Percentiles rank a stretch among this genome's conserved stretches.
These are phyloP conservation scores for Pseudocercospora cruenta DNA, from an alignment of 2,329 filamentous ascomycete genomes.

Conservation along the genomic window DNA sequence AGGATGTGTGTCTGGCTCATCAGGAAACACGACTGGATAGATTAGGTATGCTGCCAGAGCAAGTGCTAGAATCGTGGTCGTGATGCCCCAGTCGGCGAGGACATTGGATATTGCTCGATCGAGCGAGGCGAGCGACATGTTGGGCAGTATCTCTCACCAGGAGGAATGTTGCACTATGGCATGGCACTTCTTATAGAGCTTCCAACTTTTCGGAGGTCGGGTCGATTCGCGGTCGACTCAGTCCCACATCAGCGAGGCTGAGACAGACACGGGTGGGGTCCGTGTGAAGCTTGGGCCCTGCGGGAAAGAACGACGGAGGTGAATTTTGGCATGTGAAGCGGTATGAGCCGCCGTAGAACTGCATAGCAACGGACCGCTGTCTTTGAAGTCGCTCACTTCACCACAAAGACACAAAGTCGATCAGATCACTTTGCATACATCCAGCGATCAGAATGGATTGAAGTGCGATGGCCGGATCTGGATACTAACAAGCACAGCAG, in stretches of 20 bases:
- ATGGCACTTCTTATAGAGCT: background rate
- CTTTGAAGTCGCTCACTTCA: background rate
- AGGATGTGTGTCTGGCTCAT: constrained; percentile 89
- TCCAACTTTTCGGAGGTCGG: constrained; percentile 5
- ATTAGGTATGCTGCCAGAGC: constrained; percentile 68
- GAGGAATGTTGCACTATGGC: background rate
- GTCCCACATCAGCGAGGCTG: background rate
- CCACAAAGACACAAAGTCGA: background rate
- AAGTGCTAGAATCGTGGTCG: constrained; percentile 73
- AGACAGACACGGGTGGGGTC: background rate
- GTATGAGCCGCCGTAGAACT: background rate
- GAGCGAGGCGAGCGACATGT: constrained; percentile 46
- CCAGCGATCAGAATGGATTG: background rate
- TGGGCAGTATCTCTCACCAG: background rate
- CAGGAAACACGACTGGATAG: constrained; percentile 70
- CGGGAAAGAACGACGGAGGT: background rate
- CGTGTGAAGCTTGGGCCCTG: background rate
- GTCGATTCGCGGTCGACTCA: background rate
- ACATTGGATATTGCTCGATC: constrained; percentile 72
- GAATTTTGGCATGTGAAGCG: background rate
- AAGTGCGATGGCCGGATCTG: background rate
- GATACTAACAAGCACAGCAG: constrained; percentile 7
- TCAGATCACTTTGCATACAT: background rate
- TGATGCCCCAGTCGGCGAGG: constrained; percentile 78
- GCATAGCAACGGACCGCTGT: constrained; percentile 3